Evolutionary conservation across 768 basidiomycete species (phyloP).

Genomic region (Leccinum rimulosum): DNA sequence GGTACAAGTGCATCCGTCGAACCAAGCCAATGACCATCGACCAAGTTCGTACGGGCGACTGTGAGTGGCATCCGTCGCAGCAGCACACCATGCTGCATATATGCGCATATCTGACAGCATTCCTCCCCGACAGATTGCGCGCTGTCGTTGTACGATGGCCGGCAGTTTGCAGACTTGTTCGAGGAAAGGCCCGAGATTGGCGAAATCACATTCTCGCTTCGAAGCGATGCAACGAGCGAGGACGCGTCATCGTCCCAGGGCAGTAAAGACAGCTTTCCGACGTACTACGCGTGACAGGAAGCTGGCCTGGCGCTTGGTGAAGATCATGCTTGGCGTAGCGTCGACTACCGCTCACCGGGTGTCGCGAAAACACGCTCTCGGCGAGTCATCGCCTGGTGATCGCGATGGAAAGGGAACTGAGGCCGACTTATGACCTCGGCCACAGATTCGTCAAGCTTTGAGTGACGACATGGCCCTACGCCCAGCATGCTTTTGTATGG

Average conservation of each 20-base stretch:
- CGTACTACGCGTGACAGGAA: not conserved
- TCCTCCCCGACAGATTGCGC: constrained; percentile 17
- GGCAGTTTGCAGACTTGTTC: constrained; percentile 5
- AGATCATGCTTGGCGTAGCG: not conserved
- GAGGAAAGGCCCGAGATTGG: constrained; percentile 22
- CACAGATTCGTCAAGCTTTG: not conserved
- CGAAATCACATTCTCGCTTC: constrained; percentile 22
- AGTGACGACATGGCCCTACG: not conserved
- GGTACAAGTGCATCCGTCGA: constrained; percentile 27
- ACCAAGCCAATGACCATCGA: constrained; percentile 19
- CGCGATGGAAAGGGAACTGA: not conserved
- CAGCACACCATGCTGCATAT: not conserved
- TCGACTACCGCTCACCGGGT: not conserved
- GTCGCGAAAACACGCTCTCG: not conserved
- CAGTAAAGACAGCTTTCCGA: not conserved
- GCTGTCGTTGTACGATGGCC: constrained; percentile 19
- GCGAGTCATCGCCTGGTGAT: not conserved
- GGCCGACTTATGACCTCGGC: not conserved
- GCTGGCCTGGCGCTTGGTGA: not conserved
- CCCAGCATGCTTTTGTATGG: not conserved
- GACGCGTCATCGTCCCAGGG: not conserved
- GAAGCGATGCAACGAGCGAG: not conserved
- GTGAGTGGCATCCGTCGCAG: constrained; percentile 5
- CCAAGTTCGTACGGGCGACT: constrained; percentile 21
- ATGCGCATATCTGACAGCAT: not conserved